phyloP scores from a whole-genome alignment of 148 eudicot genomes.

The Camellia lanceoleosa region DNA sequence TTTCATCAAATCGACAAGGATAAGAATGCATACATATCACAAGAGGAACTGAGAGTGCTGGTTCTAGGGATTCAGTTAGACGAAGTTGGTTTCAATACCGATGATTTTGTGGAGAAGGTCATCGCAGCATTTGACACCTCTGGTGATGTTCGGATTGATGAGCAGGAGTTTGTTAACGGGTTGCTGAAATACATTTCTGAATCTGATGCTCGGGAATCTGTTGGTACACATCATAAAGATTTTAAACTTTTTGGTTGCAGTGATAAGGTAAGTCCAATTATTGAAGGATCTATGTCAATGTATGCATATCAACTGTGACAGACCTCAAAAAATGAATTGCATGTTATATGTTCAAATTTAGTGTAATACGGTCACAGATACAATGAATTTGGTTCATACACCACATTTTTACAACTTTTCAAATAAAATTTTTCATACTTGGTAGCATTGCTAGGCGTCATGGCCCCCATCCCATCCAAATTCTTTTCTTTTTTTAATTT shows the following conservation, averaged over 20 bases:
- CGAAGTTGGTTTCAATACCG: constrained; percentile 15
- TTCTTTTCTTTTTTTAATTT: no score
- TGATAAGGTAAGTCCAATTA: background rate
- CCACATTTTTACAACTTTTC: no score
- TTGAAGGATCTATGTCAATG: background rate
- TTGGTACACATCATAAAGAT: background rate
- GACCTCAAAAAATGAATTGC: no score
- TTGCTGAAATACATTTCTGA: constrained; percentile 1
- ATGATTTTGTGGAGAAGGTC: constrained; percentile 20
- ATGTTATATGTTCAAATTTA: no score
- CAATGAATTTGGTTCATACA: no score
- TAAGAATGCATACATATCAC: constrained; percentile 20
- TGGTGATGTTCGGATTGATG: constrained; percentile 23
- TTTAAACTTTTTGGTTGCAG: background rate
- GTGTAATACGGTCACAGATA: no score
- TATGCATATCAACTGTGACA: background rate
- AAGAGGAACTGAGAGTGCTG: constrained; percentile 27
- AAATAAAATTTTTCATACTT: no score
- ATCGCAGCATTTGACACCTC: constrained; percentile 26
- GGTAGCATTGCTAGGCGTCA: no score
- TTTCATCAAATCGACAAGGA: constrained; percentile 28
- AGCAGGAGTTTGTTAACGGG: constrained; percentile 20
- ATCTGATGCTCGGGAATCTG: constrained; percentile 12
- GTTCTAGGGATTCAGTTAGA: constrained; percentile 27
- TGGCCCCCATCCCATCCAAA: no score